These are phyloP conservation scores for Panaeolus cyanescens DNA, from an alignment of 768 basidiomycete genomes.

Conservation along the genomic window DNA sequence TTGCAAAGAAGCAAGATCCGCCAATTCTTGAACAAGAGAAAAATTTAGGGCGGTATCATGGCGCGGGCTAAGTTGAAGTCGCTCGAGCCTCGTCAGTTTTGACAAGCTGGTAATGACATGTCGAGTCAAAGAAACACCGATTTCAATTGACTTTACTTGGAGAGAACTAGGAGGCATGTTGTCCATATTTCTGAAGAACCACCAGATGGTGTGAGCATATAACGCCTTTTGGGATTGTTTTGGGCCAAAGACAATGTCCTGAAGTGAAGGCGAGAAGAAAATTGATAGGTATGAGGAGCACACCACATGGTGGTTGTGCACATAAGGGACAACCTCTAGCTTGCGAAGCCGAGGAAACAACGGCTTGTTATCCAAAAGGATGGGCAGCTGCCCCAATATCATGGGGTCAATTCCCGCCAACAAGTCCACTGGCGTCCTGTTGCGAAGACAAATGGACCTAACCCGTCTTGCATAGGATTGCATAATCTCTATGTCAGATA, in stretches of 20 bases:
- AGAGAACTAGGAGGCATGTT: not conserved
- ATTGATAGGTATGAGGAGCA: not conserved
- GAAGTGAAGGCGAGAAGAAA: not conserved
- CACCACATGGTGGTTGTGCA: not conserved
- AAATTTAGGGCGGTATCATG: not conserved
- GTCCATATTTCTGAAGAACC: not conserved
- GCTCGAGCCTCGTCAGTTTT: not conserved
- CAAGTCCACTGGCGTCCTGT: not conserved
- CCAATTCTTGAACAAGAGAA: not conserved
- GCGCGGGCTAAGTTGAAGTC: not conserved
- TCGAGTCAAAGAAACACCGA: not conserved
- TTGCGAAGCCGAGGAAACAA: not conserved
- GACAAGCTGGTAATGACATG: not conserved
- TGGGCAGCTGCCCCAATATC: not conserved
- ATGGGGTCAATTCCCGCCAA: not conserved
- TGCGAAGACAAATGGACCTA: not conserved
- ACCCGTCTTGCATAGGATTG: not conserved
- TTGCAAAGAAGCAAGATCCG: not conserved
- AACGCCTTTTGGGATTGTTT: not conserved
- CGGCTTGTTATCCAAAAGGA: not conserved
- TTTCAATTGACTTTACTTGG: not conserved
- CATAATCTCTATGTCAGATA: not conserved
- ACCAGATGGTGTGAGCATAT: not conserved
- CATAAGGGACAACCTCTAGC: not conserved
- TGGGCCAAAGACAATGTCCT: not conserved